Base-by-base conservation (phyloP, 2,329 filamentous ascomycete genomes). In the Colletotrichum siamense region DNA sequence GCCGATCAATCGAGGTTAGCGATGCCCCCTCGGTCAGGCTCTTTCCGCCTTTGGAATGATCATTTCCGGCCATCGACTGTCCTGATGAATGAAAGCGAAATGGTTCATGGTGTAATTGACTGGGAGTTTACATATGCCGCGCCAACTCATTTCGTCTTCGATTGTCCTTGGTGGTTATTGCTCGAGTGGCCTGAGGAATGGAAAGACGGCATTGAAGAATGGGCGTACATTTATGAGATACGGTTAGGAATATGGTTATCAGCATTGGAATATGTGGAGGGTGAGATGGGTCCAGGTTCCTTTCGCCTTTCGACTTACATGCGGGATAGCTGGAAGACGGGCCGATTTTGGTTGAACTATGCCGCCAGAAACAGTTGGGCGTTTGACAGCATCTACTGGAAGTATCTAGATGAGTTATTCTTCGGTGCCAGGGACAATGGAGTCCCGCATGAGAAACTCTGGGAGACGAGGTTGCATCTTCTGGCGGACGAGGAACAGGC, bases 81-180 rank as follows among this genome's bases (percentile, higher is more conserved):
- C 28, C 78, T 87, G 4, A 8, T 86, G 3, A 77, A 83, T 22
- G 75, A 81, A 2, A 67, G 81, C 6, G 69, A 82, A 6, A 66
- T 79, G 0, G 72, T 87, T 2, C 82, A 7, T 6, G 83, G 79
- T 3, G 81, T 85, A 0, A 83, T 88, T 6, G 85, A 87, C 76
- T 88, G 85, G 85, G 86, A 88, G 78, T 85, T 84, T 70, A 77
- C 83, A 0, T 86, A 86, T 72, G 80, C 76, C 2, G 85, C 79
- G 0, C 84, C 85, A 0, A 71, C 80, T 18, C 81, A 86, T 55
- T 86, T 85, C 59, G 64, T 63, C 10, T 80, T 81, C 64, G 82
- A 83, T 61, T 82, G 83, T 1, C 85, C 85, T 0, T 86, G 83
- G 84, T 87, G 84, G 85, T 76, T 87, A 4, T 80, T 87, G 3